Conservation (phyloP, 371 early-diverging fungal species). For the Haplosporangium sp. region DNA sequence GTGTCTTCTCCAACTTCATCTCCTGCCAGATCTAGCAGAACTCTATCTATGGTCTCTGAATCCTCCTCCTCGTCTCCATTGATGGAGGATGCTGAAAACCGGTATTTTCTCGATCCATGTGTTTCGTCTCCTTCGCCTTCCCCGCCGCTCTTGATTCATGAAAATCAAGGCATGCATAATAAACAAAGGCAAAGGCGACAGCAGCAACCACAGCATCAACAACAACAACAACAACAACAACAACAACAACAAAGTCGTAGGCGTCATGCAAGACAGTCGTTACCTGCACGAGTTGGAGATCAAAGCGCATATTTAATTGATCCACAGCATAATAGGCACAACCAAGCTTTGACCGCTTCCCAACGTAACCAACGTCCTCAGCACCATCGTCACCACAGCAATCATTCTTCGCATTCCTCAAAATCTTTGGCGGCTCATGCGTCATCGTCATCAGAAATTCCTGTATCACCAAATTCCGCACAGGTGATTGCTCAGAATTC, state of each 20-base stretch:
- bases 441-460: neutral
- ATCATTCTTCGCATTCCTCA: conserved; percentile 8
- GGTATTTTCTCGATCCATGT: conserved; percentile 4
- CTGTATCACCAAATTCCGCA: conserved; percentile 21
- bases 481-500: conserved; percentile 45
- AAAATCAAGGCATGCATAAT: neutral
- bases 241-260: conserved; percentile 2
- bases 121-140: conserved; percentile 18
- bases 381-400: conserved; percentile 6
- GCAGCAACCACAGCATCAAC: conserved; percentile 7
- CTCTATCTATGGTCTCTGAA: conserved; percentile 7
- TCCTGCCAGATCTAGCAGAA: conserved; percentile 18
- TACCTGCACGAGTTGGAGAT: conserved; percentile 3
- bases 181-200: too few species aligned
- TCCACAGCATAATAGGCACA: neutral
- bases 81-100: neutral
- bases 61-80: conserved; percentile 4
- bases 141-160: conserved; percentile 12
- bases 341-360: neutral
- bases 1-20: conserved; percentile 7
- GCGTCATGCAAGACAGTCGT: conserved; percentile 7
- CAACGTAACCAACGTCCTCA: neutral
- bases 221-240: conserved; percentile 5
- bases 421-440: neutral
- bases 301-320: neutral